Percentiles rank a stretch among this genome's conserved stretches.
Conservation (phyloP, 1,139 yeast genomes). For the Chernovozyma aurita region DNA sequence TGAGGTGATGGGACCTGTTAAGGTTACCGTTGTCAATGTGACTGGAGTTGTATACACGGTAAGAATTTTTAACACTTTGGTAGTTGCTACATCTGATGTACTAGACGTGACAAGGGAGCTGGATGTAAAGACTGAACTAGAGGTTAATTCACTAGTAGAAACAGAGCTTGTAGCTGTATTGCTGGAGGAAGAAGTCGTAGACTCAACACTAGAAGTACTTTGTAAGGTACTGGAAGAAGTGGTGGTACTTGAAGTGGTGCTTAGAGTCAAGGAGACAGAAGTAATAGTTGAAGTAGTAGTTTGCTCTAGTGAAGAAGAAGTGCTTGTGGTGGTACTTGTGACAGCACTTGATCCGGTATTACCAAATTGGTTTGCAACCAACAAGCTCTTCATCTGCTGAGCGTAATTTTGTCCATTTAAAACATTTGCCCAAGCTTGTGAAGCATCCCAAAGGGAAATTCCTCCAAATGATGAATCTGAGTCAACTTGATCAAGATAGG, state of each 20-base stretch:
- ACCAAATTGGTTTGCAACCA: slow-evolving; percentile 8
- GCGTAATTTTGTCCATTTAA: slow-evolving; percentile 42
- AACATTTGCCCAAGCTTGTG: slow-evolving; percentile 62
- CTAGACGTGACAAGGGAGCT: slow-evolving; percentile 6
- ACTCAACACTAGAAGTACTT: slow-evolving; percentile 5
- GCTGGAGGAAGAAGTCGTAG: slow-evolving; percentile 7
- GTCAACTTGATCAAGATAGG: slow-evolving; percentile 31
- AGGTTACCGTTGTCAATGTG: slow-evolving; percentile 5
- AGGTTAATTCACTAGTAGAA: slow-evolving; percentile 1
- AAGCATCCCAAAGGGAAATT: slow-evolving; percentile 88
- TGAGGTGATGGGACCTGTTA: slow-evolving; percentile 1
- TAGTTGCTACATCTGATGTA: neutral
- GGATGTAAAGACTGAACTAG: slow-evolving; percentile 3
- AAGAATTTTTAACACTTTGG: neutral
- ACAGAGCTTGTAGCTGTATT: slow-evolving; percentile 6
- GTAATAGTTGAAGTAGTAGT: slow-evolving; percentile 4
- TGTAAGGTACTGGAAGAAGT: slow-evolving; percentile 2
- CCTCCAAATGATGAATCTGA: slow-evolving; percentile 65
- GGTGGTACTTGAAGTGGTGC: neutral
- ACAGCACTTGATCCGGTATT: slow-evolving; percentile 4
- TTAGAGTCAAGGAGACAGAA: neutral
- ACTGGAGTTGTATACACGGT: neutral
- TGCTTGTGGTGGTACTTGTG: slow-evolving; percentile 5
- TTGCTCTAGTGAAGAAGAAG: slow-evolving; percentile 6
- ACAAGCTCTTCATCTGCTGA: slow-evolving; percentile 33